Conservation (phyloP, 495 filamentous ascomycete genomes). For the Neurospora sp. region DNA sequence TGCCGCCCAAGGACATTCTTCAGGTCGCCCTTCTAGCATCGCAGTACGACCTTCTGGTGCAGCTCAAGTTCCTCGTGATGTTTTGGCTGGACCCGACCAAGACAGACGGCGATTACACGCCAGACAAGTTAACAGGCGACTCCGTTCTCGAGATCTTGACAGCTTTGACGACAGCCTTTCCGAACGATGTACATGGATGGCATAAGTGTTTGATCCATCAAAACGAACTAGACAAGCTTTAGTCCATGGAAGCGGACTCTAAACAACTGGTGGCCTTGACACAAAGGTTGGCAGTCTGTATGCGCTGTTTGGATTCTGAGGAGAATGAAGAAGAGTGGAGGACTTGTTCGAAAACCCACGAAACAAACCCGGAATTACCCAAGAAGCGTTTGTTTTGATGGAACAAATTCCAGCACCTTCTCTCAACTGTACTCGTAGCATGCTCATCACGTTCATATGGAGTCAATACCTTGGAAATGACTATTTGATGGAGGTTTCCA, state of each 20-base stretch:
- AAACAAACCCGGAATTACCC: not conserved
- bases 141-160: no score
- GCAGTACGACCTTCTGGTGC: not conserved
- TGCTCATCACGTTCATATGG: not conserved
- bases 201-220: accelerated
- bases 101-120: not conserved
- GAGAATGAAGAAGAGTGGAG: no score
- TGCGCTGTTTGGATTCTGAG: no score
- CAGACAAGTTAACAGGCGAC: no score
- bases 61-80: no score
- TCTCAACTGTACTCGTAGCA: not conserved
- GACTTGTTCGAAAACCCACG: not conserved
- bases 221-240: not conserved
- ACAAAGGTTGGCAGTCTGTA: no score
- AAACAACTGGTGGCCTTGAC: no score
- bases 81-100: not conserved
- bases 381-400: not conserved
- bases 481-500: not conserved
- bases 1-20: no score
- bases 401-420: not conserved
- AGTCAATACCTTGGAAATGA: not conserved
- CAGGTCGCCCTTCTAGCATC: not conserved
- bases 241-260: no score
- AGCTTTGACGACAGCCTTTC: no score
- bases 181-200: no score